These are phyloP conservation scores for Aspergillus sp. DNA, from an alignment of 2,329 filamentous ascomycete species.

Conservation along the genomic window DNA sequence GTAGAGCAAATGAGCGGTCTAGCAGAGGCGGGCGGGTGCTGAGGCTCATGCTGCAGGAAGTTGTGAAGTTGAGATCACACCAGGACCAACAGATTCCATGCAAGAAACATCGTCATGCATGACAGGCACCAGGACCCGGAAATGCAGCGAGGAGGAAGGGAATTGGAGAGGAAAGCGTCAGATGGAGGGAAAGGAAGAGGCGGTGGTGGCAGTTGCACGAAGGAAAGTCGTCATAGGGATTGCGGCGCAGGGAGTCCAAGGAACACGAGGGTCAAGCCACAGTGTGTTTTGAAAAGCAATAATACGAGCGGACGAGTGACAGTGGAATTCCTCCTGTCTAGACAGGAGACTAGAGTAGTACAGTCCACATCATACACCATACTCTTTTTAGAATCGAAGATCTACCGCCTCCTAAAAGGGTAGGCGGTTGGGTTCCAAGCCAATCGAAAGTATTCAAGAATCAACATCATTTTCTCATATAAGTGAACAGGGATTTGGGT, in stretches of 20 bases:
- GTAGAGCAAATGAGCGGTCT: conserved; percentile 10
- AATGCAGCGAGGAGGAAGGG: background rate
- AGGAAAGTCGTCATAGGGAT: background rate
- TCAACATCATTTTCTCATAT: too few species aligned
- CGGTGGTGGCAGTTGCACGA: conserved; percentile 1
- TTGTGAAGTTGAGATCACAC: background rate
- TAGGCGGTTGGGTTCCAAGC: too few species aligned
- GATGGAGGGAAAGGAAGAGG: background rate
- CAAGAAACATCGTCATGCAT: background rate
- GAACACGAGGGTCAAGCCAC: conserved; percentile 21
- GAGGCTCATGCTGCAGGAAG: background rate
- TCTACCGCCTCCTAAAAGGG: too few species aligned
- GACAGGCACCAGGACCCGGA: background rate
- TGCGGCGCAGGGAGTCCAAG: conserved; percentile 8
- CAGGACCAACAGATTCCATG: conserved; percentile 4
- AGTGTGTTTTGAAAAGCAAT: background rate
- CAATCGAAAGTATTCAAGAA: too few species aligned
- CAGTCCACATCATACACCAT: too few species aligned
- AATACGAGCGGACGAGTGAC: background rate
- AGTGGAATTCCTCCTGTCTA: too few species aligned
- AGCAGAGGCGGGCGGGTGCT: background rate
- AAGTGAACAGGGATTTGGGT: too few species aligned
- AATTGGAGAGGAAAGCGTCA: background rate
- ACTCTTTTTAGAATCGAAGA: too few species aligned
- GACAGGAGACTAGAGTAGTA: too few species aligned